Evolutionary conservation across 805 yeast genomes (phyloP), one percentile per base, ranked within the genome.

Genomic region (Metschnikowia shivogae): DNA sequence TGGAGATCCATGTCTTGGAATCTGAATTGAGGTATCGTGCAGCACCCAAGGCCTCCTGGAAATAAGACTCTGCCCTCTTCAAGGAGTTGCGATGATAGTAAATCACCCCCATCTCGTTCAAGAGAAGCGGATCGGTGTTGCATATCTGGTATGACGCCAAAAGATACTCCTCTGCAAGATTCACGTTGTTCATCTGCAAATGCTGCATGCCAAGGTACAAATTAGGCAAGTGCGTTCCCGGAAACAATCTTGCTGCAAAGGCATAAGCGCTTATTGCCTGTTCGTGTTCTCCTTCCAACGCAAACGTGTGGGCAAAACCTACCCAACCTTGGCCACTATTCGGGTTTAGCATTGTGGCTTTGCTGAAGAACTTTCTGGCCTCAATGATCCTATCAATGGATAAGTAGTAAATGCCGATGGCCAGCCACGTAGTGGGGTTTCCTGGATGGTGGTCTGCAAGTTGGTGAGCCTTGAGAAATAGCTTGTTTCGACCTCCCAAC

Each of bases 271-370:
- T 85, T 19, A 93, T 85, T 1, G 98, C 98, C 64, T 93, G 98
- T 62, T 93, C 99, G 62, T 93, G 97, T 64, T 93, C 99, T n/a
- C 97, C 95, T 62, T 93, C 99, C 3, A 87, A 84, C 0, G 97
- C 97, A 76, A 90, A 93, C 0, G 98, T 90, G 59, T 92, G 98
- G 1, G 98, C 98, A 68, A 93, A 93, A 2, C 97, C 99, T 29
- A 93, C 82, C 99, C 99, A 93, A 1, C 98, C 96, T 42, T 87
- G 92, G 0, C 93, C 95, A 67, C 87, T 89, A 53, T 83, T 86
- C 3, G 99, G 95, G 57, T 89, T 85, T 48, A 90, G 64, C 53
- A 89, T 73, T 1, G 97, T 88, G 0, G 97, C 90, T 61, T 88
- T 89, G 34, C 93, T 84, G 65, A 89, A 93, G 59, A 78, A 89